Percentiles rank a stretch among this genome's conserved stretches.
These are phyloP conservation scores for Aspergillus sojae DNA, from an alignment of 2,329 filamentous ascomycete genomes.

Conservation along the genomic window DNA sequence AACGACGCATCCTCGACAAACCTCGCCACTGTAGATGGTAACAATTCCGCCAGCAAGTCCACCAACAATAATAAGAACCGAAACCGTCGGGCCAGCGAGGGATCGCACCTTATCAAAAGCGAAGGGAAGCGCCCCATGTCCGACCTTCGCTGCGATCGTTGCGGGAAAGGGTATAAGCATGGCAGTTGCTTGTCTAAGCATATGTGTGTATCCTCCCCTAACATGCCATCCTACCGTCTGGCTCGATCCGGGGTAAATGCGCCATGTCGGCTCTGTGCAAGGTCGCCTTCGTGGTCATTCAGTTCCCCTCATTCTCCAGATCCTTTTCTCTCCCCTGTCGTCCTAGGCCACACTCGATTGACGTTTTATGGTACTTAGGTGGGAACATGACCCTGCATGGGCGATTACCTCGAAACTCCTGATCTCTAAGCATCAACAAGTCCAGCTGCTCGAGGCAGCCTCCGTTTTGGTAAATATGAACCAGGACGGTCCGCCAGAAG, in stretches of 20 bases:
- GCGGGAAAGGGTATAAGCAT: constrained; percentile 99
- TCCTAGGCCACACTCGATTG: constrained; percentile 39
- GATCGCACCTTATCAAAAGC: constrained; percentile 77
- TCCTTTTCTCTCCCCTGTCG: constrained; percentile 28
- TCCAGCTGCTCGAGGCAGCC: constrained; percentile 93
- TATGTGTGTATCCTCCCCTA: constrained; percentile 80
- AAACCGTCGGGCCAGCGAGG: constrained; percentile 75
- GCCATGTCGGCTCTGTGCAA: constrained; percentile 43
- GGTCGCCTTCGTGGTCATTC: constrained; percentile 43
- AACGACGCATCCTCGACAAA: constrained; percentile 23
- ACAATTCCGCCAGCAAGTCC: constrained; percentile 51
- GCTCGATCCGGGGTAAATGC: constrained; percentile 43
- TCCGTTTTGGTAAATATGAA: constrained; percentile 96
- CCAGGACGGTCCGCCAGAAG: constrained; percentile 63
- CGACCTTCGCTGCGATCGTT: constrained; percentile 95
- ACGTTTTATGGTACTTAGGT: constrained; percentile 64
- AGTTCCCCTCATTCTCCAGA: constrained; percentile 33
- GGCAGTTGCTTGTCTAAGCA: constrained; percentile 99
- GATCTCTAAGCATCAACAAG: constrained; percentile 99
- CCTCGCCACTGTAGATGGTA: constrained; percentile 46
- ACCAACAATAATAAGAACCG: constrained; percentile 56
- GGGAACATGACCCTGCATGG: constrained; percentile 99
- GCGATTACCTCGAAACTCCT: constrained; percentile 94
- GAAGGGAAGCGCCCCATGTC: constrained; percentile 77
- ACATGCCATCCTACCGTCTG: constrained; percentile 49